phyloP scores from a whole-genome alignment of 1,284 basidiomycete genomes.

The Pseudozyma pruni region DNA sequence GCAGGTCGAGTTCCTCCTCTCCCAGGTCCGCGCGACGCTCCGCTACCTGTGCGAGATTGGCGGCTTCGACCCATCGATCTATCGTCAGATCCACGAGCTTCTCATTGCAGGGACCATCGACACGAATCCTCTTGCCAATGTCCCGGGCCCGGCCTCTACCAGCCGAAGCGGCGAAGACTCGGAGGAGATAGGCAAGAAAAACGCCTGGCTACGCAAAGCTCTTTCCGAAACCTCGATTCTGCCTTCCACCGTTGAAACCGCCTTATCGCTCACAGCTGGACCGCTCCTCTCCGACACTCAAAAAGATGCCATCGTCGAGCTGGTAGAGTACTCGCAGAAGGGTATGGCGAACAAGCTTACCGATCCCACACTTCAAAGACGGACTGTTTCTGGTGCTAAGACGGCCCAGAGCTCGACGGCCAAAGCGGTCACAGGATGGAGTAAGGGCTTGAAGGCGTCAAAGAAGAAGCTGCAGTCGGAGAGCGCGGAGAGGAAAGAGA shows the following conservation, averaged over 20 bases:
- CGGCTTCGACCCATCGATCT: constrained; percentile 9
- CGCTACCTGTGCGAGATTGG: constrained; percentile 27
- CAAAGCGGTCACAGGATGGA: constrained; percentile 4
- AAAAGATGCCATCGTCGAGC: constrained; percentile 36
- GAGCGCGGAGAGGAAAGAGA: constrained; percentile 4
- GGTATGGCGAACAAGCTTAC: constrained; percentile 45
- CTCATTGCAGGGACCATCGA: constrained; percentile 4
- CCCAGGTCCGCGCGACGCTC: constrained; percentile 19
- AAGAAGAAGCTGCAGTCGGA: constrained; percentile 11
- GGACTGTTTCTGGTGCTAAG: constrained; percentile 6
- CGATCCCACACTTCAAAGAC: constrained; percentile 36
- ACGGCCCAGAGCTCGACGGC: constrained; percentile 14
- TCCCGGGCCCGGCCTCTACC: too few relatives aligned
- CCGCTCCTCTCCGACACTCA: constrained; percentile 36
- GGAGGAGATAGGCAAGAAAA: constrained; percentile 31
- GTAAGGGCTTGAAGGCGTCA: constrained; percentile 1
- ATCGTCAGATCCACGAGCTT: constrained; percentile 22
- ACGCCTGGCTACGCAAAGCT: constrained; percentile 46
- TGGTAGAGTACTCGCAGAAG: constrained; percentile 39
- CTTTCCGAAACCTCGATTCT: constrained; percentile 34
- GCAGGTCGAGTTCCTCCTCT: constrained; percentile 26
- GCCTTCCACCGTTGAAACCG: constrained; percentile 47
- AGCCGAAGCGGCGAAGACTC: neutral
- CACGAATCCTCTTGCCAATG: too few relatives aligned
- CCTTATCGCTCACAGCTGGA: constrained; percentile 32